Evolutionary conservation across 108 stramenopile species (phyloP).

Genomic region (Asterionellopsis glacialis): DNA sequence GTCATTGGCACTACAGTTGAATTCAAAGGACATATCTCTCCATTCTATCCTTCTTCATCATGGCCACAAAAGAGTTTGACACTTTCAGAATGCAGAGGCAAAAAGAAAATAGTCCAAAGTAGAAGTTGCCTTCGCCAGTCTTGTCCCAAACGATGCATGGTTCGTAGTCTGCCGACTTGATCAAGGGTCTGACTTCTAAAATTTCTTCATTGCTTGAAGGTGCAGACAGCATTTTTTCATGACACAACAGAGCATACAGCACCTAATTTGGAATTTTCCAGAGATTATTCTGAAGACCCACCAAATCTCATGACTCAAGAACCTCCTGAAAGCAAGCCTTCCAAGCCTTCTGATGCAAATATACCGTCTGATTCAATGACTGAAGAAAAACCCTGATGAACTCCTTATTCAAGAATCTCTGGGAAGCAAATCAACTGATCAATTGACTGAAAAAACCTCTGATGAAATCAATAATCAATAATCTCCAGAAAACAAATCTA

Average conservation of each 20-base stretch:
- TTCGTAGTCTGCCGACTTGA: slow-evolving; percentile 16
- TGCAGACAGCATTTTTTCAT: slow-evolving; percentile 11
- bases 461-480: too few species aligned
- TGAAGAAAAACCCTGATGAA: too few species aligned
- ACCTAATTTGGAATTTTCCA: background rate
- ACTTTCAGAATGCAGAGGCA: slow-evolving; percentile 13
- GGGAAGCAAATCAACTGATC: too few species aligned
- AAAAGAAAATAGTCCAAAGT: slow-evolving; percentile 21
- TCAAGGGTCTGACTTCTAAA: slow-evolving; percentile 9
- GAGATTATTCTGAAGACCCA: too few species aligned
- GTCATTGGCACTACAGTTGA: slow-evolving; percentile 20
- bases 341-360: too few species aligned
- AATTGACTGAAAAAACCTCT: too few species aligned
- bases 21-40: slow-evolving; percentile 18
- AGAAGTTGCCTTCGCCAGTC: slow-evolving; percentile 12
- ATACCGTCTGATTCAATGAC: too few species aligned
- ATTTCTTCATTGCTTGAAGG: slow-evolving; percentile 12
- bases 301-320: too few species aligned
- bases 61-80: slow-evolving; percentile 9
- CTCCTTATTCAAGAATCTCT: too few species aligned
- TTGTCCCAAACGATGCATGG: slow-evolving; percentile 15
- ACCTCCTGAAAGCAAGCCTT: too few species aligned
- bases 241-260: background rate
- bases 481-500: too few species aligned
- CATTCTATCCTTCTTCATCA: slow-evolving; percentile 5